Evolutionary conservation across 352 stramenopile genomes (phyloP).

Genomic region (Ophiocytium majus): DNA sequence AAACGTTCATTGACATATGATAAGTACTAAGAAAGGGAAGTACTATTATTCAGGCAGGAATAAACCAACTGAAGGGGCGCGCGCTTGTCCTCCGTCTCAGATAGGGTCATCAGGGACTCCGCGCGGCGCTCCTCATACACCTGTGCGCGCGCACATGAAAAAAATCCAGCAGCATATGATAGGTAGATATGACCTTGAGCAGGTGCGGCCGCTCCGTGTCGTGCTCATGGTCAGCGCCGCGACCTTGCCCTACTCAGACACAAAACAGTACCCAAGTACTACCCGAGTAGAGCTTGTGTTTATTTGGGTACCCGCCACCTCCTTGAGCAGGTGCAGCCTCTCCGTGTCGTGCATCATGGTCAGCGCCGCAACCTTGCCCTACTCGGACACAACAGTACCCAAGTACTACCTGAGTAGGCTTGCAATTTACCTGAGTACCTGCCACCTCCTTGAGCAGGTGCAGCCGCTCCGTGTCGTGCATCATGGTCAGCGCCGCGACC

Average conservation of each 20-base stretch:
- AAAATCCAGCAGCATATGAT: too few relatives aligned
- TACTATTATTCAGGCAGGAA: too few relatives aligned
- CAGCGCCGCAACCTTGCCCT: constrained; percentile 97
- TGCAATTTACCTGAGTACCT: constrained; percentile 53
- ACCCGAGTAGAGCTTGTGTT: too few relatives aligned
- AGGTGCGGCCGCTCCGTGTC: constrained; percentile 92
- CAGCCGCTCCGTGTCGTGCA: constrained; percentile 94
- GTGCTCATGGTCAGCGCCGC: constrained; percentile 94
- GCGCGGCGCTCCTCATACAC: constrained; percentile 97
- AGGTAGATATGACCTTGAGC: constrained; percentile 99
- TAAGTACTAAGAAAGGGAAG: too few relatives aligned
- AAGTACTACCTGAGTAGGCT: too few relatives aligned
- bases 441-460: constrained; percentile 95
- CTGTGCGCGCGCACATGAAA: constrained; percentile 52
- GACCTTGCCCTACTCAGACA: constrained; percentile 99
- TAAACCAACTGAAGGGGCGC: constrained; percentile 88
- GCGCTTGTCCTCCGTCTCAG: constrained; percentile 88
- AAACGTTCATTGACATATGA: too few relatives aligned
- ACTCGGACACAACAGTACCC: too few relatives aligned
- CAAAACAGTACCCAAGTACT: too few relatives aligned
- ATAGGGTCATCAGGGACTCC: constrained; percentile 93
- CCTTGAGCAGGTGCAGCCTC: constrained; percentile 93
- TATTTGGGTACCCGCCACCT: constrained; percentile 75
- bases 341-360: constrained; percentile 96
- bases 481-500: constrained; percentile 94